Conservation (phyloP, 805 yeast genomes). For the Kodamaea neixiangensis region DNA sequence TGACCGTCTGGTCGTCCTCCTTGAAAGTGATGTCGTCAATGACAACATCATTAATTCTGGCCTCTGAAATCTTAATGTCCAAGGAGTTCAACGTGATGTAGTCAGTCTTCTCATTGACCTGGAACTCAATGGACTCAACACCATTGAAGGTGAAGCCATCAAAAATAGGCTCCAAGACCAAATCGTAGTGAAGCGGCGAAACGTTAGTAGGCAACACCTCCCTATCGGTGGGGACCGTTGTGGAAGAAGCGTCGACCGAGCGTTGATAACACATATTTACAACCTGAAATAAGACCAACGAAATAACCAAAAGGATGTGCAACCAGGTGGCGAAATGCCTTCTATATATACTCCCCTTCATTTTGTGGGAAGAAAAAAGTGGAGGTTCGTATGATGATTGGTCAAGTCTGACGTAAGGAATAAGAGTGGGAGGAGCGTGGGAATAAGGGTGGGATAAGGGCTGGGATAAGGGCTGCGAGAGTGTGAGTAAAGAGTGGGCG, state of each 20-base stretch:
- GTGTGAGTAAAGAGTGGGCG: no score
- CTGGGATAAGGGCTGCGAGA: no score
- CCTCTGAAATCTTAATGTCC: slow-evolving; percentile 63
- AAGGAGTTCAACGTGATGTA: slow-evolving; percentile 57
- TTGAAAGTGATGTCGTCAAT: slow-evolving; percentile 27
- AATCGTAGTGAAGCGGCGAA: slow-evolving; percentile 42
- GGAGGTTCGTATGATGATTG: not conserved
- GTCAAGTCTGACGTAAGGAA: not conserved
- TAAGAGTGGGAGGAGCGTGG: no score
- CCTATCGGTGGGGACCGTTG: slow-evolving; percentile 20
- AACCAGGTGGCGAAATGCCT: not conserved
- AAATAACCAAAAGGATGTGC: not conserved
- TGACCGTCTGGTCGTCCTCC: slow-evolving; percentile 41
- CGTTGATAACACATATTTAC: slow-evolving; percentile 9
- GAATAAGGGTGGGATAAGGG: no score
- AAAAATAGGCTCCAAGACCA: slow-evolving; percentile 47
- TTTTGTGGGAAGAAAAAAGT: not conserved
- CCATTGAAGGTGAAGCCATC: slow-evolving; percentile 62
- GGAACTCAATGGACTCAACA: slow-evolving; percentile 52
- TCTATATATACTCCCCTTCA: not conserved
- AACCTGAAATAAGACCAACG: not conserved
- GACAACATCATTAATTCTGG: slow-evolving; percentile 34
- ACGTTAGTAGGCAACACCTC: slow-evolving; percentile 47
- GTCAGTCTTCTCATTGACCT: slow-evolving; percentile 49
- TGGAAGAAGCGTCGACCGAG: slow-evolving; percentile 1